Conservation (phyloP, 768 basidiomycete species). For the Termitomyces sp. region DNA sequence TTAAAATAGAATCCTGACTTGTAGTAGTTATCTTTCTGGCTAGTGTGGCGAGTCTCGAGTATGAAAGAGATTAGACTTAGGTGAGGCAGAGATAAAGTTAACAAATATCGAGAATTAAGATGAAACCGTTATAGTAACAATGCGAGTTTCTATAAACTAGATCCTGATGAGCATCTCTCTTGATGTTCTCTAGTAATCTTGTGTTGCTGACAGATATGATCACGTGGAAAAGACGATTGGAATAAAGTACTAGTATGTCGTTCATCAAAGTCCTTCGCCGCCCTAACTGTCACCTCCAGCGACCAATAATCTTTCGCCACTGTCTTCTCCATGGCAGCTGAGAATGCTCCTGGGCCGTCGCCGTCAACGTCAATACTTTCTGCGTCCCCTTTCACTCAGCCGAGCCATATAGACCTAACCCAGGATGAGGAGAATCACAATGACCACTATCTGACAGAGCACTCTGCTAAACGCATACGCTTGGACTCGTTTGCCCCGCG, state of each 20-base stretch:
- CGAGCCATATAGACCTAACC: conserved; percentile 56
- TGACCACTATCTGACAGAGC: conserved; percentile 24
- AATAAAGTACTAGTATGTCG: neutral
- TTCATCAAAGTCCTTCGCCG: neutral
- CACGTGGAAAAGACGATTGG: conserved; percentile 9
- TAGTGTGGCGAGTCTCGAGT: neutral
- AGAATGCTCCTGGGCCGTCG: neutral
- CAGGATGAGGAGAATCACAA: conserved; percentile 59
- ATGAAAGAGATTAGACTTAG: no score
- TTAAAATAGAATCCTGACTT: neutral
- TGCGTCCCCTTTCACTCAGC: conserved; percentile 6
- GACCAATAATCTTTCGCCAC: neutral
- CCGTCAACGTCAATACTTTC: conserved; percentile 4
- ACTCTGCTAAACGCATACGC: conserved; percentile 38
- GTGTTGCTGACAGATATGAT: conserved; percentile 14
- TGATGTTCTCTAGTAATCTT: no score
- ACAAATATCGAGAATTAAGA: no score
- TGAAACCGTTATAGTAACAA: no score
- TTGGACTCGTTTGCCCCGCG: conserved; percentile 22
- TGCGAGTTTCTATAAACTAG: no score
- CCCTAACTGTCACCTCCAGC: conserved; percentile 1
- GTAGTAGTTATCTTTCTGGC: neutral
- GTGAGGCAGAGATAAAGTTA: no score
- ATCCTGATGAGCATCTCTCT: no score
- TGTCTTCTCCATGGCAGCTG: conserved; percentile 2